Base-by-base conservation (phyloP, 805 yeast species). In the Saccharomyces paradoxus region DNA sequence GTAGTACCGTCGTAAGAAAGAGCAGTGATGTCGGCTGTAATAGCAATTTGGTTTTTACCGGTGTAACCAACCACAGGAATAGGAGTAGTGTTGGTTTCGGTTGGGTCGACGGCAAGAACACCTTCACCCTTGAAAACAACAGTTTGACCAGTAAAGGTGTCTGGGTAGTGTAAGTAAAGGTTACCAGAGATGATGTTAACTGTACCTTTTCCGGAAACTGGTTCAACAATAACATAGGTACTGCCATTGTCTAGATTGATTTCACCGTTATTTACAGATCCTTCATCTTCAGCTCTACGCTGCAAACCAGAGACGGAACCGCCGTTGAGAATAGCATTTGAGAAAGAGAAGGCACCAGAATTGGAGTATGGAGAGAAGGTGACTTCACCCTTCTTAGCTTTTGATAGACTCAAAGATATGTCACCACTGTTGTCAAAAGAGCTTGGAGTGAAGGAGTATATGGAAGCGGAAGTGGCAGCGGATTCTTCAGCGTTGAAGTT, bases 121-220 rank as follows among this genome's bases (percentile, higher is more conserved):
- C 51, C 54, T 6, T n/a, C 47, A 2, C 54, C 48, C 29, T 52
- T 27, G 27, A 52, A 30, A 1, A 17, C 32, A 17, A 52, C 51
- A 32, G 47, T 52, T 52, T 52, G 54, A 26, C 51, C 54, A n/a
- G 54, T 48, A 27, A 52, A 52, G 1, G 41, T n/a, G 27, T 27
- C 26, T 17, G 54, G 54, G 32, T 48, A 37, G 24, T 37, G 44
- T n/a, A 37, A 17, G 44, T 37, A 37, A 17, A 37, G 44, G 24
- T 37, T 37, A 37, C 54, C 54, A 7, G 51, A 48, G 24, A 24
- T 37, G 10, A 51, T 21, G 41, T 13, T 30, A 21, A 52, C 12
- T n/a, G 46, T 30, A 17, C 50, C 50, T 9, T 30, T 37, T 14
- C 54, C 54, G 13, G 51, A 48, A 27, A 52, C 22, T 4, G 48